Evolutionary conservation across 208 protist genomes (phyloP).

Genomic region (Polymyxa betae): DNA sequence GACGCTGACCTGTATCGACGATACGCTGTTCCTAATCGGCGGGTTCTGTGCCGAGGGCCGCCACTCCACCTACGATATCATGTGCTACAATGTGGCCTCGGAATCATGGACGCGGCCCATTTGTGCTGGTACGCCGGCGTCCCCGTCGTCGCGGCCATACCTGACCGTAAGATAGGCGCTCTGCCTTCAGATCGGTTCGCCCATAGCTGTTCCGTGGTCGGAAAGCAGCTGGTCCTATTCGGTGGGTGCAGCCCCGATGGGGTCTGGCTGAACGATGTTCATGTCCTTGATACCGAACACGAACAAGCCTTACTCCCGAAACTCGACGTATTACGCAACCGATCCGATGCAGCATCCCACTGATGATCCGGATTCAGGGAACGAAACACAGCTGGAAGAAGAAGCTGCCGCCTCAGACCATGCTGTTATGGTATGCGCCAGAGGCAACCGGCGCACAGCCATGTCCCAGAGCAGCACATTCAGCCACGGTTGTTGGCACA

Average conservation of each 20-base stretch:
- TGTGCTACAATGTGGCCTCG: not conserved
- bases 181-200: slow-evolving; percentile 18
- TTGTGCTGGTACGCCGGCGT: not conserved
- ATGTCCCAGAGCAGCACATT: slow-evolving; percentile 28
- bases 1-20: not conserved
- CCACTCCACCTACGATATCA: not conserved
- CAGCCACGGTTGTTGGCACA: not conserved
- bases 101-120: slow-evolving; percentile 15
- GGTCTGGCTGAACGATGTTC: slow-evolving; percentile 49
- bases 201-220: not conserved
- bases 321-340: not conserved
- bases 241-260: slow-evolving; percentile 25
- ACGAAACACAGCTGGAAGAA: slow-evolving; percentile 1
- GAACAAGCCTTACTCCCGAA: slow-evolving; percentile 31
- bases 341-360: not conserved
- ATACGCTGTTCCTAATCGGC: slow-evolving; percentile 6
- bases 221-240: slow-evolving; percentile 49
- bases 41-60: slow-evolving; percentile 31
- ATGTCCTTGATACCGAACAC: slow-evolving; percentile 52
- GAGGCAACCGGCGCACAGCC: slow-evolving; percentile 33
- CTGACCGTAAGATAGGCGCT: not conserved
- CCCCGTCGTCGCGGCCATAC: not conserved
- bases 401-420: slow-evolving; percentile 11
- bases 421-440: slow-evolving; percentile 53
- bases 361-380: not conserved